Percentiles rank a stretch among this genome's conserved stretches.
Conservation (phyloP, 441 rosid genomes). For the Isatis lusitanica region DNA sequence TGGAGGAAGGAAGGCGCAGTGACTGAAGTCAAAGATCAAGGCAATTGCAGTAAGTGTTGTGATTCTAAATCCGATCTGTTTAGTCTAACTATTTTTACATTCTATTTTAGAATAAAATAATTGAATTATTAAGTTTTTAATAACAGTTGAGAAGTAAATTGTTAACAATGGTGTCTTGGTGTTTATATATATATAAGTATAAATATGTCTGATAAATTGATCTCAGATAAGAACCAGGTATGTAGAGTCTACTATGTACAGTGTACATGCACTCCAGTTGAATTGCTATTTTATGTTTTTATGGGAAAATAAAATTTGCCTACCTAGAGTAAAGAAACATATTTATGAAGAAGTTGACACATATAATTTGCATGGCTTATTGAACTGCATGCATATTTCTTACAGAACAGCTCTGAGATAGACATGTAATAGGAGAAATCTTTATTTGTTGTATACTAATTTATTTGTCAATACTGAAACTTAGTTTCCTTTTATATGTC, state of each 20-base stretch:
- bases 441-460: no score
- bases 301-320: not conserved
- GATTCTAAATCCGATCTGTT: not conserved
- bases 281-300: not conserved
- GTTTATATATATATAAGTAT: not conserved
- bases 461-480: not conserved
- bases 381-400: not conserved
- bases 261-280: not conserved
- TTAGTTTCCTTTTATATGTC: not conserved
- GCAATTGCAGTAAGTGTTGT: conserved; percentile 40
- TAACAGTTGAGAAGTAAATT: not conserved
- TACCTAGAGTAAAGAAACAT: not conserved
- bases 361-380: not conserved
- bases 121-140: not conserved
- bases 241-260: not conserved
- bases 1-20: conserved; percentile 46
- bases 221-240: not conserved
- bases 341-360: not conserved
- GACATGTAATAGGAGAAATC: not conserved
- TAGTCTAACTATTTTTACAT: not conserved
- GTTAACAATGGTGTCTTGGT: not conserved
- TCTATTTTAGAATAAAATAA: not conserved
- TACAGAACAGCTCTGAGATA: not conserved
- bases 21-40: conserved; percentile 43
- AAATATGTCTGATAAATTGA: not conserved